Percentiles rank a stretch among this genome's conserved stretches.
Conservation (phyloP, 1,284 basidiomycete genomes). For the Agroathelia rolfsii region DNA sequence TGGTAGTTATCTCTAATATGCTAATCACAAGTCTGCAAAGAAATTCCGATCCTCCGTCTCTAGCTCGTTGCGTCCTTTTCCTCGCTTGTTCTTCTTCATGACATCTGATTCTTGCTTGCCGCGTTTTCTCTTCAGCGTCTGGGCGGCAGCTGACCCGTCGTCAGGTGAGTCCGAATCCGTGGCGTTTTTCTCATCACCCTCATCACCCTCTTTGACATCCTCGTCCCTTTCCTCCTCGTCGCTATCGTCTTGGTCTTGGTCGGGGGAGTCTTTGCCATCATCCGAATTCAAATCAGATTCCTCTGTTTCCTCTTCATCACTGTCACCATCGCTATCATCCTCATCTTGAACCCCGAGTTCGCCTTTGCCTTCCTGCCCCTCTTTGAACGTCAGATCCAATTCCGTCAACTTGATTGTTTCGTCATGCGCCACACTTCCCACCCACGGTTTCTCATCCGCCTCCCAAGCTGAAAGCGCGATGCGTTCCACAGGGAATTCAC, state of each 20-base stretch:
- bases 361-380: constrained; percentile 35
- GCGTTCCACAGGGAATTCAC: constrained; percentile 84
- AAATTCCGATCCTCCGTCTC: constrained; percentile 52
- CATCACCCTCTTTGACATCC: constrained; percentile 8
- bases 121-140: constrained; percentile 47
- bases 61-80: constrained; percentile 49
- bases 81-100: constrained; percentile 33
- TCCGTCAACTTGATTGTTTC: constrained; percentile 81
- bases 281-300: constrained; percentile 22
- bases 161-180: constrained; percentile 25
- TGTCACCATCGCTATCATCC: constrained; percentile 24
- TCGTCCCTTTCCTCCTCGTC: constrained; percentile 19
- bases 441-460: constrained; percentile 65
- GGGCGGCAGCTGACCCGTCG: constrained; percentile 24
- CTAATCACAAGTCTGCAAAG: constrained; percentile 56
- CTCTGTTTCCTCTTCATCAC: constrained; percentile 19
- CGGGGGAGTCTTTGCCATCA: constrained; percentile 28
- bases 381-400: constrained; percentile 55
- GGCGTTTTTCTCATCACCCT: no score
- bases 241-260: no score
- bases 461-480: constrained; percentile 50
- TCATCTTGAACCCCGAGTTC: constrained; percentile 36
- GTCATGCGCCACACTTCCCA: constrained; percentile 92
- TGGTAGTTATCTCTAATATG: no score
- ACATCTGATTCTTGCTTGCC: constrained; percentile 43